Percentiles rank a stretch among this genome's conserved stretches.
Conservation (phyloP, 2,329 filamentous ascomycete genomes). For the Sclerotinia minor region DNA sequence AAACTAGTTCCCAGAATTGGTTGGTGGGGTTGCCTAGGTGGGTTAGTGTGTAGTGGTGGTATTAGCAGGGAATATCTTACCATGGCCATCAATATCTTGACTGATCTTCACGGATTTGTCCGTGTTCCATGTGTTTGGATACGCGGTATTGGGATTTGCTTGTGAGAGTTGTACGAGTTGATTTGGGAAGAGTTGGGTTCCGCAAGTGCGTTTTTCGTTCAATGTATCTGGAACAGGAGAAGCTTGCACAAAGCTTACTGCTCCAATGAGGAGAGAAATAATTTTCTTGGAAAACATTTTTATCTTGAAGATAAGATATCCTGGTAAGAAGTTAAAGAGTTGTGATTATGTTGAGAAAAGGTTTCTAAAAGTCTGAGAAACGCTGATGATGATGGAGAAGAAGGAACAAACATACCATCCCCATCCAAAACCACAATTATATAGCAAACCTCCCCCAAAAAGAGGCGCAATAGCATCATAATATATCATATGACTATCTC, state of each 20-base stretch:
- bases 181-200: constrained; percentile 10
- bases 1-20: constrained; percentile 6
- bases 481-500: neutral
- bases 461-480: neutral
- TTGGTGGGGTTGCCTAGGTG: neutral
- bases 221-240: constrained; percentile 10
- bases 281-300: constrained; percentile 15
- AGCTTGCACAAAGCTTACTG: constrained; percentile 4
- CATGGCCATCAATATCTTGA: constrained; percentile 10
- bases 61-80: neutral
- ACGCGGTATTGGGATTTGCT: constrained; percentile 4
- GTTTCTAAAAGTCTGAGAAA: neutral
- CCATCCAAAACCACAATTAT: neutral
- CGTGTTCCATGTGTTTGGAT: constrained; percentile 11
- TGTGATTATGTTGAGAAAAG: neutral
- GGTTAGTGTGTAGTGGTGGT: neutral
- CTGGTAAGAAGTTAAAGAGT: neutral
- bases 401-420: neutral
- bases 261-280: constrained; percentile 1
- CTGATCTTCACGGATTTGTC: constrained; percentile 14
- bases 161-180: constrained; percentile 21
- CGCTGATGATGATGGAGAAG: neutral
- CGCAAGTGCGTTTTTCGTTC: constrained; percentile 20
- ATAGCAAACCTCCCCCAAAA: neutral
- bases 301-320: no score